Base-by-base conservation (phyloP, 1,284 basidiomycete species). In the Jaminaea rosea region DNA sequence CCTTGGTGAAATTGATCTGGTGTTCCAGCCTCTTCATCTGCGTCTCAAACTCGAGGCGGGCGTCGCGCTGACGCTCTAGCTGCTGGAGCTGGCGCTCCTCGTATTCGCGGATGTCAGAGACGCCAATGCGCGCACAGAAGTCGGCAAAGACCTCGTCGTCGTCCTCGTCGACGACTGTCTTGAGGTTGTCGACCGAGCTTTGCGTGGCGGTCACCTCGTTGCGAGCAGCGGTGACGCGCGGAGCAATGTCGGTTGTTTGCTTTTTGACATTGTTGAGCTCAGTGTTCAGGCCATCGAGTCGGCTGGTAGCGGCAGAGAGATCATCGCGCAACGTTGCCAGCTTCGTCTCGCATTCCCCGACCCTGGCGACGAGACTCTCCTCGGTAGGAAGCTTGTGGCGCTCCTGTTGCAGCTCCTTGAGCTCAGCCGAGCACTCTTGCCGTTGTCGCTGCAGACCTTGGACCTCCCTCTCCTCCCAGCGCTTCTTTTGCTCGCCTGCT, bases 391-490 rank as follows among this genome's bases (percentile, higher is more conserved):
- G 81, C 26, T 84, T 82, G 1, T 88, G 86, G 74, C 87, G 88
- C 56, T 84, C 82, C 72, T 87, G 87, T 63, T 78, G 80, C 26
- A 94, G 79, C 49, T 94, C 89, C 47, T 83, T 81, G 26, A 97
- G 79, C 67, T 92, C 84, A n/a, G 80, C 77, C 58, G 87, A 76
- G 39, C 92, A 80, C 28, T 79, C 82, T 64, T 94, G 89, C 19
- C 63, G 65, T 48, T 70, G 67, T 15, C 70, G 69, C 42, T 82
- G 80, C 26, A 93, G 79, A 85, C 55, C 86, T 75, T 89, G 84
- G 2, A 97, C 81, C 63, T 96, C 90, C 59, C 85, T 86, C 72
- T 97, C 92, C 54, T 92, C 88, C 85, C 90, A 97, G 10, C 60
- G 55, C 47, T 57, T 60, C 34, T 51, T 52, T 6, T 52, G 46